Evolutionary conservation across 352 stramenopile species (phyloP), one percentile per base, ranked within the genome.

Genomic region (Globisporangium spinosum): DNA sequence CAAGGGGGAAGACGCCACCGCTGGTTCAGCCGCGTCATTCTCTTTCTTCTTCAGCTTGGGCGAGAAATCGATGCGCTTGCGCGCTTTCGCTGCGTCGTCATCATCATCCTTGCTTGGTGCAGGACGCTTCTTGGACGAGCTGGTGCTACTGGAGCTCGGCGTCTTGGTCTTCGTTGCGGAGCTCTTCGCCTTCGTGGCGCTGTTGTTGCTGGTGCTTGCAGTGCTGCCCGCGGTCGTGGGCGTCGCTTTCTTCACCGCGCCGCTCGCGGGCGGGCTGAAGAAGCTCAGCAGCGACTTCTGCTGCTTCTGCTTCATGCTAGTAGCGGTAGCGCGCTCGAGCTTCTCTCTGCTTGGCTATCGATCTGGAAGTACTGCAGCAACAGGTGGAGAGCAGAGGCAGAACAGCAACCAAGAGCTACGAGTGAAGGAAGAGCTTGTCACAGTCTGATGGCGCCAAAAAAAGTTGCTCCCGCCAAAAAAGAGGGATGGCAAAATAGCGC

Each of bases 221-320:
- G 51, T 62, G 29, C 22, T 32, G 10, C 27, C 64, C 2, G 53
- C 34, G 23, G 70, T 43, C 35, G 70, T 17, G 13, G 62, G 59
- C 0, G 65, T 73, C 35, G 75, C 80, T 57, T 85, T 81, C 68
- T 79, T 77, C 22, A 70, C 71, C 23, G 72, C 65, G 22, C 57
- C 70, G 40, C 70, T 69, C 55, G 78, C 60, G 34, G 83, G 83
- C 65, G 87, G 83, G 53, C 85, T 93, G 74, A 95, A 95, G 85
- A 95, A 95, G 75, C 73, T 91, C 68, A 95, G 77, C 65, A 95
- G 70, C 57, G 85, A 89, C 72, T 89, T 90, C 77, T 95, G 86
- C 68, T 87, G 78, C 76, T 83, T 86, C 0, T 63, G 58, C 59
- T 78, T 89, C 53, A 59, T 70, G 40, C 25, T 68, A 58, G 47